These are phyloP conservation scores for Bimuria novae-zelandiae DNA, from an alignment of 2,329 filamentous ascomycete species.

Conservation along the genomic window DNA sequence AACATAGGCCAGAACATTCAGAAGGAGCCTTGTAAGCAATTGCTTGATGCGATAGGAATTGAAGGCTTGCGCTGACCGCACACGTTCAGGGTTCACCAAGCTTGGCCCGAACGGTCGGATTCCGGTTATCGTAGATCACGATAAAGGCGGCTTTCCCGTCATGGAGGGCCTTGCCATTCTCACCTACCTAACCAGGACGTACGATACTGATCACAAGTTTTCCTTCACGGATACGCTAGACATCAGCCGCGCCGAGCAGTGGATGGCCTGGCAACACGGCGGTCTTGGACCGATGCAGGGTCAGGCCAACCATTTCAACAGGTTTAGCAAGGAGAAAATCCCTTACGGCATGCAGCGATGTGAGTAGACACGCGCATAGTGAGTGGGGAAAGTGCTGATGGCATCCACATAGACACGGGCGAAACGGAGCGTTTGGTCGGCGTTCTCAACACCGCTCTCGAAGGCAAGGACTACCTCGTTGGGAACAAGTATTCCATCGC, in stretches of 20 bases:
- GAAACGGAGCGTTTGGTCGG: constrained; percentile 54
- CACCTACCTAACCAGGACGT: constrained; percentile 51
- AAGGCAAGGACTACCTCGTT: constrained; percentile 49
- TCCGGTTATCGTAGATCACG: constrained; percentile 69
- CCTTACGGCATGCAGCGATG: constrained; percentile 52
- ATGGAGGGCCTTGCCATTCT: constrained; percentile 53
- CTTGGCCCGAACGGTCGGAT: constrained; percentile 69
- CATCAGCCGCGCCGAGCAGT: constrained; percentile 58
- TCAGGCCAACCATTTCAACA: constrained; percentile 47
- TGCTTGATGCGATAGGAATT: background rate
- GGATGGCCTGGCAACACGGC: constrained; percentile 64
- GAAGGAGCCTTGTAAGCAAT: constrained; percentile 61
- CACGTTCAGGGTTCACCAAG: constrained; percentile 56
- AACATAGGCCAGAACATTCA: constrained; percentile 66
- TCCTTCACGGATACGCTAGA: constrained; percentile 54
- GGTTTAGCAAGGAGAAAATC: constrained; percentile 51
- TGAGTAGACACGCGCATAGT: background rate
- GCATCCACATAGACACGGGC: constrained; percentile 38
- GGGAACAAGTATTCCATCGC: constrained; percentile 54
- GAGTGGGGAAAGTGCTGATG: background rate
- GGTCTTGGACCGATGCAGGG: constrained; percentile 52
- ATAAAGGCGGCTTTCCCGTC: constrained; percentile 61
- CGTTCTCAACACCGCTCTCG: constrained; percentile 50
- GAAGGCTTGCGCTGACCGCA: background rate
- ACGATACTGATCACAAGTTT: constrained; percentile 54